Base-by-base conservation (phyloP, 2,329 filamentous ascomycete species). In the Eutypa lata region DNA sequence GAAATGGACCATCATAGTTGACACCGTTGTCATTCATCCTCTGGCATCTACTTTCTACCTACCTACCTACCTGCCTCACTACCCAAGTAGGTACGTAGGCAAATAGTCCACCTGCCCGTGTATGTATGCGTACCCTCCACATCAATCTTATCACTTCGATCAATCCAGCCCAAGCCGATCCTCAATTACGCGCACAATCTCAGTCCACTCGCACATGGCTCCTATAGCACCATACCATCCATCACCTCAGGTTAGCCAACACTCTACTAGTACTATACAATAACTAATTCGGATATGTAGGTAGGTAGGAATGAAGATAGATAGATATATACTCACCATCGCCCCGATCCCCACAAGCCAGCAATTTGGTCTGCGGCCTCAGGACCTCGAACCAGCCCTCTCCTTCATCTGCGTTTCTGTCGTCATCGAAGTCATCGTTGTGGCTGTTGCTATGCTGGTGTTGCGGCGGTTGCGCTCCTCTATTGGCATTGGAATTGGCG, bases 331-430 rank as follows among this genome's bases (percentile, higher is more conserved):
- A 28, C 42, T 45, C 21, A 45, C 42, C 91, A 40, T 82, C 80
- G 0, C 91, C 91, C 2, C 87, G 79, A 71, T 97, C 92, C 14
- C 91, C 91, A 71, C 92, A 96, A 0, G 91, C 92, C 51, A 96
- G 73, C 13, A 78, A 76, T 75, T 96, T 96, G 62, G 87, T 81
- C 61, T 89, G 80, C 0, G 92, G 90, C 49, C 76, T 71, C 56
- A 95, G 66, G 18, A 96, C 82, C 63, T 90, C 85, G 58, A 94
- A 80, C 88, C 83, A 87, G 49, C 68, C 68, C 42, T 61, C 61
- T 10, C 61, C 60, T 40, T 65, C 53, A 48, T 54, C 52, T 47
- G 57, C 52, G 49, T 40, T 35, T 21, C 62, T 59, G 22, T 55
- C 26, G 16, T 50, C 50, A 7, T 68, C 62, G 2, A 61, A 57